These are phyloP conservation scores for Coniochaeta sp. DNA, from an alignment of 2,329 filamentous ascomycete genomes.

Conservation along the genomic window DNA sequence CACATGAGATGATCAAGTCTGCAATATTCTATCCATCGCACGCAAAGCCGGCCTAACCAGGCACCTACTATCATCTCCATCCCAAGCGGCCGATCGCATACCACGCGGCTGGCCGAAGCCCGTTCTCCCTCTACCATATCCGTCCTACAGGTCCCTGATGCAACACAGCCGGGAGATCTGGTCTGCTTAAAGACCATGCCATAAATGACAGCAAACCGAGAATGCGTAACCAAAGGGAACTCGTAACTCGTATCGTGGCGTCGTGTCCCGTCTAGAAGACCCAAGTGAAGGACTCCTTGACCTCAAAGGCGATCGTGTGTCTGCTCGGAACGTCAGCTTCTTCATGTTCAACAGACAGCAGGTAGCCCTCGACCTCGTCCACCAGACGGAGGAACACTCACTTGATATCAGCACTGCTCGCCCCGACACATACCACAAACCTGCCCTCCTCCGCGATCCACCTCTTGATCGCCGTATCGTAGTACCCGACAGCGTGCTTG, in stretches of 20 bases:
- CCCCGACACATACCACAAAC: slow-evolving; percentile 55
- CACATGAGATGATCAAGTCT: too few relatives aligned
- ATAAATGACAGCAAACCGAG: neutral
- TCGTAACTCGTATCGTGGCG: too few relatives aligned
- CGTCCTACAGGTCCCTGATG: too few relatives aligned
- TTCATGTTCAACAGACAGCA: slow-evolving; percentile 11
- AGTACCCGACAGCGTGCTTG: slow-evolving; percentile 52
- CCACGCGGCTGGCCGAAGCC: too few relatives aligned
- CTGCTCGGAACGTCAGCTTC: slow-evolving; percentile 15
- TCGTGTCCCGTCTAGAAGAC: slow-evolving; percentile 35
- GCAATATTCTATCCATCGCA: too few relatives aligned
- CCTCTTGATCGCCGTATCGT: slow-evolving; percentile 47
- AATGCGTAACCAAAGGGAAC: neutral
- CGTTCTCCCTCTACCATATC: too few relatives aligned
- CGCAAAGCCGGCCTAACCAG: too few relatives aligned
- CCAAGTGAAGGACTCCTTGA: slow-evolving; percentile 60
- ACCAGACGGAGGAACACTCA: slow-evolving; percentile 27
- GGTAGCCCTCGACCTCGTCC: neutral
- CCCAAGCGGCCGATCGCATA: too few relatives aligned
- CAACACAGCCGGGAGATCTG: too few relatives aligned
- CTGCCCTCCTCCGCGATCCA: slow-evolving; percentile 62
- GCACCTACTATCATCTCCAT: too few relatives aligned
- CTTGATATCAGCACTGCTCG: slow-evolving; percentile 57
- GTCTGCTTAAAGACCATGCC: neutral
- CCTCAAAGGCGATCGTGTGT: slow-evolving; percentile 39